Base-by-base conservation (phyloP, 768 basidiomycete species). In the Gloeopeniophorella convolvens region DNA sequence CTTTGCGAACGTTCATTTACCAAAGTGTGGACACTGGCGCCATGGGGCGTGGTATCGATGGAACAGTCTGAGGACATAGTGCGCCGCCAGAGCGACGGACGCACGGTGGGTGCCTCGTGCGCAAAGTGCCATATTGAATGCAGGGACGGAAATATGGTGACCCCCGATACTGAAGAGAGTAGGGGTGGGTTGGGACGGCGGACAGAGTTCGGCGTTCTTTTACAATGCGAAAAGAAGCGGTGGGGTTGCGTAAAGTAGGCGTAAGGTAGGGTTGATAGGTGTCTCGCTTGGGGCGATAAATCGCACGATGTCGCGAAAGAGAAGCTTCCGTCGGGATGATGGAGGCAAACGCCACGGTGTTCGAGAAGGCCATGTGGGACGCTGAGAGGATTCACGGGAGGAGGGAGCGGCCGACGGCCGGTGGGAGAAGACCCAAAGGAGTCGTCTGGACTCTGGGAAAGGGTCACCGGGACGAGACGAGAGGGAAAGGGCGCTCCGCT, bases 341-440 rank as follows among this genome's bases (percentile, higher is more conserved):
- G 41, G 40, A 47, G 48, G 34, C 41, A 36, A 43, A 54, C 47
- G 52, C 46, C 52, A 54, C 42, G 47, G 52, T 39, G 47, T 33
- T 54, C 39, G 28, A 34, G 51, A 52, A 42, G 51, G 12, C 16
- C 5, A 20, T 45, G 51, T 48, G 46, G 41, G 34, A 42, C 30
- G 16, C 23, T 23, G 13, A 15, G 3, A 12, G 10, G 12, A 18
- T 16, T 35, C 27, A 39, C 16, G 40, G 27, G 40, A 7, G 23
- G 16, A 15, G 31, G 3, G 8, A 42, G 4, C n/a, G 24, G 20
- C 12, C 34, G 13, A 15, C 24, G 7, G 6, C n/a, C n/a, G n/a
- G n/a, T n/a, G n/a, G n/a, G n/a, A n/a, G n/a, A n/a, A n/a, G n/a
- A n/a, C n/a, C n/a, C n/a, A n/a, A n/a, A n/a, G n/a, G n/a, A n/a